Base-by-base conservation (phyloP, 2,329 filamentous ascomycete species). In the Zelopaecilomyces penicillatus region DNA sequence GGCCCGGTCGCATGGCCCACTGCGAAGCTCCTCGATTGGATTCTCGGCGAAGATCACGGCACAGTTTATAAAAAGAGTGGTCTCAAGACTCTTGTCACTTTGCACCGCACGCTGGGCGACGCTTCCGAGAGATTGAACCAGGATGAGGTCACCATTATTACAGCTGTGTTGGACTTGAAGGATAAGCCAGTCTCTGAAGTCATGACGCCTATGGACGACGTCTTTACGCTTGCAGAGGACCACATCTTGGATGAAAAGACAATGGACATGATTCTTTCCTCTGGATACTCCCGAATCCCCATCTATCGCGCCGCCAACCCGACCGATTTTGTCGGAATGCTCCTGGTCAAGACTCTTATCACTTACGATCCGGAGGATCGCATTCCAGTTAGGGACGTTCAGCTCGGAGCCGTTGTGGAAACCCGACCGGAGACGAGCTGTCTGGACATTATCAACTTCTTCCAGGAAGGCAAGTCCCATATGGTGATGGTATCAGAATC, bases 61-160 rank as follows among this genome's bases (percentile, higher is more conserved):
- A 96, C 90, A 1, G 82, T 91, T 37, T 98, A 98, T 78, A 97
- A 97, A 69, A 98, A 97, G 71, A 91, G 89, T 49, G 93, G 93
- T 0, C 69, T 98, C 55, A 98, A 98, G 72, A 97, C 93, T 0
- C 74, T 98, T 30, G 93, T 98, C 29, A 95, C 89, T 0, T 74
- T 98, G 11, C 93, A 98, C 70, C 89, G 94, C 65, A 94, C 87
- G 2, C 70, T 97, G 9, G 93, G 93, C 29, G 82, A 87, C 38
- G 84, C 85, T 30, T 85, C 85, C 34, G 89, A 98, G 60, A 84
- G 93, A 46, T 72, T 98, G 43, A 97, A 96, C 65, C 85, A 95
- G 54, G 93, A 98, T 60, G 93, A 98, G 65, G 93, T 98, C 53
- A 97, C 93, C 48, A 98, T 98, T 63, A 98, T 98, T 65, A 95